Percentiles rank a stretch among this genome's conserved stretches.
These are phyloP conservation scores for Ampelomyces quisqualis DNA, from an alignment of 2,329 filamentous ascomycete genomes.

Conservation along the genomic window DNA sequence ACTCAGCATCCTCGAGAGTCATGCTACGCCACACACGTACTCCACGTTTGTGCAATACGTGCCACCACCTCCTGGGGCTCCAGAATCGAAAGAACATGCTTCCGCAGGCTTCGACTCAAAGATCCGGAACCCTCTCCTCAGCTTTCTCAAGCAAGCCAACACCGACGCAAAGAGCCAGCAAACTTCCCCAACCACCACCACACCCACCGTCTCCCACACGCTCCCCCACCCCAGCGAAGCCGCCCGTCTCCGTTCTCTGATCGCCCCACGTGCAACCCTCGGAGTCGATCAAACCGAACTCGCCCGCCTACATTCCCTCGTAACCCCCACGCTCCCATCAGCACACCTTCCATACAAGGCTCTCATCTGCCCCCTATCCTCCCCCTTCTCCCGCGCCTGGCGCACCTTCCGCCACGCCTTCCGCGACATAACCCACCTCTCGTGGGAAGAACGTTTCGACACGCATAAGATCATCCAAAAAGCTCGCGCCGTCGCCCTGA, in stretches of 20 bases:
- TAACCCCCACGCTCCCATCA: constrained; percentile 6
- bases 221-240: neutral
- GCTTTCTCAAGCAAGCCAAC: constrained; percentile 1
- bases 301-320: constrained; percentile 15
- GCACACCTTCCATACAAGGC: constrained; percentile 13
- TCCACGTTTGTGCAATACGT: constrained; percentile 32
- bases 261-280: constrained; percentile 3
- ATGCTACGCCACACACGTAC: constrained; percentile 35
- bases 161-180: neutral
- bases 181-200: neutral
- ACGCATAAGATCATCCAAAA: constrained; percentile 21
- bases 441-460: constrained; percentile 47
- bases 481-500: constrained; percentile 12
- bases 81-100: neutral
- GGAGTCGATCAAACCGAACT: constrained; percentile 7
- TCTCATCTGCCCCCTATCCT: constrained; percentile 34
- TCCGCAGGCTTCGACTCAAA: neutral
- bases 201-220: neutral
- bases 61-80: constrained; percentile 14
- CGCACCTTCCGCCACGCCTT: constrained; percentile 45
- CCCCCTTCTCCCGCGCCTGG: constrained; percentile 38
- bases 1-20: constrained; percentile 37
- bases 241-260: constrained; percentile 11
- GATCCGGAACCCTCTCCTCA: constrained; percentile 1
- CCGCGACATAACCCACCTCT: constrained; percentile 41